Evolutionary conservation across 805 yeast genomes (phyloP), one percentile per base, ranked within the genome.

Genomic region (Nakazawaea wickerhamii): DNA sequence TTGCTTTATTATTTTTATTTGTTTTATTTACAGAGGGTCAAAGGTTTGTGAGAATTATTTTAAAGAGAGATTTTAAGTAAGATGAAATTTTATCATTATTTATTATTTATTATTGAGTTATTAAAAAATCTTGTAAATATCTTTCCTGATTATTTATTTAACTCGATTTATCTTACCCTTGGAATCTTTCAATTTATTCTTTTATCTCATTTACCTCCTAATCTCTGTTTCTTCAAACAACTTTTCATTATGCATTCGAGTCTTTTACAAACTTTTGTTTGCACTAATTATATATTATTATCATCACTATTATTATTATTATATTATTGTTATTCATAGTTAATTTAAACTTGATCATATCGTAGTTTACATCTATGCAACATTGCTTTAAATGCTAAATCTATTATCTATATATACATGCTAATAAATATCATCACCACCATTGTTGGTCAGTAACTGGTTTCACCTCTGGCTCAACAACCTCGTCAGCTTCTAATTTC

Each of bases 401-500:
- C n/a, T 4, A 25, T 25, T 25, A 25, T 25, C 28, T 25, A 30
- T 30, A 30, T 4, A 30, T 30, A 30, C 8, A 30, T 13, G 4
- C 4, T 3, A 30, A 30, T 3, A 30, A 30, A 14, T 14, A 30
- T 32, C 7, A 6, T 36, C 32, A 36, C 38, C 38, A 36, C 38
- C 38, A 36, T 15, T 36, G 30, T 25, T 36, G 38, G 18, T 36
- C 14, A 17, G 19, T 14, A 8, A 32, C 36, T 11, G n/a, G 13
- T 18, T 32, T 11, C 23, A 13, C 15, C 23, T 11, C 36, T 10
- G n/a, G n/a, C 20, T 5, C 22, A 9, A 17, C 37, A 22, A n/a
- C 37, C 17, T 4, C 37, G 3, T 10, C 36, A 18, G 9, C 27
- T n/a, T n/a, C n/a, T n/a, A n/a, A n/a, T n/a, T n/a, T n/a, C n/a